Evolutionary conservation across 2,329 filamentous ascomycete species (phyloP).

Genomic region (Fusarium albidum): DNA sequence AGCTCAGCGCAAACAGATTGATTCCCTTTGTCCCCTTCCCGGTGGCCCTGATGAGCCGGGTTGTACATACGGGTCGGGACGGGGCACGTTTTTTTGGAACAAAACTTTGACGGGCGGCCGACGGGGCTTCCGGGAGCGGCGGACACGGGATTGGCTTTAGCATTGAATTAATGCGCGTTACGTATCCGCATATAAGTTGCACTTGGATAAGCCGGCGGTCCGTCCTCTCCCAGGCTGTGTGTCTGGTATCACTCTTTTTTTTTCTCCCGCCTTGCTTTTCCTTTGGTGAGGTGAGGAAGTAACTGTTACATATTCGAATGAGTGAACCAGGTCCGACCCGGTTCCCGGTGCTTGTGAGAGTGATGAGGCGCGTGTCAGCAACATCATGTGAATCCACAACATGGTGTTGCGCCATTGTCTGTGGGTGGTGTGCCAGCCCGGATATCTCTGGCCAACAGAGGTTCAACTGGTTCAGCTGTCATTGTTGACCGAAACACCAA

Average conservation of each 20-base stretch:
- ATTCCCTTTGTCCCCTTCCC: background rate
- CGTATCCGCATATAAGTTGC: constrained; percentile 13
- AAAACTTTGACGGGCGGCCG: constrained; percentile 7
- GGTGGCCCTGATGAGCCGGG: constrained; percentile 5
- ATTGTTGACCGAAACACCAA: background rate
- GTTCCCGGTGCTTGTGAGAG: background rate
- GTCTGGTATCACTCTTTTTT: background rate
- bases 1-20: background rate
- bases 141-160: constrained; percentile 9
- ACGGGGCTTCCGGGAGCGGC: constrained; percentile 1
- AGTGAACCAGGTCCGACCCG: constrained; percentile 2
- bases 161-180: constrained; percentile 15
- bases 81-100: constrained; percentile 27
- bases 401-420: constrained; percentile 26
- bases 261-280: no score
- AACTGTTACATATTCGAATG: no score
- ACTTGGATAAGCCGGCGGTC: background rate
- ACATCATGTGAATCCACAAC: constrained; percentile 34
- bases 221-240: background rate
- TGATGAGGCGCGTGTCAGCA: constrained; percentile 31
- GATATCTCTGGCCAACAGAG: background rate
- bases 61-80: background rate
- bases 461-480: background rate
- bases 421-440: constrained; percentile 23
- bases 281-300: constrained; percentile 25